Conservation (phyloP, 768 basidiomycete genomes). For the Chalciporus sphaerocephalus region DNA sequence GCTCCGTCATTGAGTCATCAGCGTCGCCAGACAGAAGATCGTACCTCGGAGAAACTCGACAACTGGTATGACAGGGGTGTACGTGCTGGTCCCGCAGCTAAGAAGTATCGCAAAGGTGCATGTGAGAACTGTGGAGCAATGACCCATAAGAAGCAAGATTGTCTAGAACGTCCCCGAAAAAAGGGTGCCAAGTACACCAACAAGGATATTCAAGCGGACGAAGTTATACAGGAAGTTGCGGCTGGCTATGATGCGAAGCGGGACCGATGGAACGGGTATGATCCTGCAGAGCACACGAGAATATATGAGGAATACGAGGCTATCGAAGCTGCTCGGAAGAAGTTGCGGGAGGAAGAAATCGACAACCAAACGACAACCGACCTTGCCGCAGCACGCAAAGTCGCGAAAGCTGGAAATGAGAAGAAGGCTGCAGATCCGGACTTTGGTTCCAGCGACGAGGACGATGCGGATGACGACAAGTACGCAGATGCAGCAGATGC, state of each 20-base stretch:
- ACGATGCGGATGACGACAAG: constrained; percentile 95
- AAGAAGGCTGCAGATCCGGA: constrained; percentile 75
- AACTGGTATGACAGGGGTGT: constrained; percentile 89
- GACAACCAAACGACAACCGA: constrained; percentile 96
- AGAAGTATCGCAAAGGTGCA: constrained; percentile 95
- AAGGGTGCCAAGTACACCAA: constrained; percentile 92
- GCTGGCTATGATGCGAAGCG: constrained; percentile 88
- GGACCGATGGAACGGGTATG: constrained; percentile 98
- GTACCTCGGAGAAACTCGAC: constrained; percentile 63
- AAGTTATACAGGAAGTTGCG: constrained; percentile 77
- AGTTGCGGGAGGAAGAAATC: constrained; percentile 92
- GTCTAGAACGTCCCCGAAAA: constrained; percentile 93
- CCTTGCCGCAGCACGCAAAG: constrained; percentile 84
- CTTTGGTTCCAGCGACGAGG: constrained; percentile 95
- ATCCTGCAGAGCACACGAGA: constrained; percentile 77
- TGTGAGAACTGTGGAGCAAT: constrained; percentile 99
- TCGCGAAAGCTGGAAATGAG: constrained; percentile 85
- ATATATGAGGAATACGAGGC: constrained; percentile 95
- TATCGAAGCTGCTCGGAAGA: constrained; percentile 85
- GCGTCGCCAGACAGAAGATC: constrained; percentile 64
- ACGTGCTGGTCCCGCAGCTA: constrained; percentile 84
- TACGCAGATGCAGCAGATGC: constrained; percentile 98
- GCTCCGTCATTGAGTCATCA: constrained; percentile 93
- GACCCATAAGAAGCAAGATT: constrained; percentile 88
- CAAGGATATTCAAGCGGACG: constrained; percentile 87